Conservation (phyloP, 2,329 filamentous ascomycete genomes). For the Cladosporium sphaerospermum region DNA sequence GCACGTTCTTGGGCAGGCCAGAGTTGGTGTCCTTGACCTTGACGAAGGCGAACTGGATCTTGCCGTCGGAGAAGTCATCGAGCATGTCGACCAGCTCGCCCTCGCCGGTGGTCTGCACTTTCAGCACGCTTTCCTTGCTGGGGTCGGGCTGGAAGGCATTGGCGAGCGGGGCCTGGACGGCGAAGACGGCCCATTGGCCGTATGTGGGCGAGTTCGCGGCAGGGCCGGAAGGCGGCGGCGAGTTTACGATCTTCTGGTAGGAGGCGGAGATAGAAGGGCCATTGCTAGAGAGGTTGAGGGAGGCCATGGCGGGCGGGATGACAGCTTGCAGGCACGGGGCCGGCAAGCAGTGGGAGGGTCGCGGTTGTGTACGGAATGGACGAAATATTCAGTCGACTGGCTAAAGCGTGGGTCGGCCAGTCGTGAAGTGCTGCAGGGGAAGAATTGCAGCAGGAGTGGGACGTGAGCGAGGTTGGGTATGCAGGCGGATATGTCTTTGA, state of each 20-base stretch:
- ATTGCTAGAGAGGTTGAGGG: conserved; percentile 52
- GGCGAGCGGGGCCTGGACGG: conserved; percentile 82
- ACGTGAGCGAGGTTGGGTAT: too few species aligned
- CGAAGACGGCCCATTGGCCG: conserved; percentile 89
- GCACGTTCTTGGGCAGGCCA: conserved; percentile 77
- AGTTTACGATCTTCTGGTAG: conserved; percentile 62
- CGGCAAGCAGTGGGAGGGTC: not conserved
- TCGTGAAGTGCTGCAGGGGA: not conserved
- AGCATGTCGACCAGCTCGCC: conserved; percentile 84
- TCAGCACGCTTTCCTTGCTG: conserved; percentile 88
- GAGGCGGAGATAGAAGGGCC: conserved; percentile 48
- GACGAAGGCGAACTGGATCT: conserved; percentile 93
- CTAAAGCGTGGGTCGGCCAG: not conserved
- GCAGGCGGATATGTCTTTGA: too few species aligned
- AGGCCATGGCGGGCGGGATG: conserved; percentile 52
- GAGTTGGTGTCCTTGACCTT: conserved; percentile 96
- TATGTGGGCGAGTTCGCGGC: conserved; percentile 68
- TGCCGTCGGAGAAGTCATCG: conserved; percentile 94
- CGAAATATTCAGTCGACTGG: not conserved
- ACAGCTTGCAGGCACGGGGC: conserved; percentile 1
- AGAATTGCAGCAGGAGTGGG: too few species aligned
- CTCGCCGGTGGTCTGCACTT: conserved; percentile 89
- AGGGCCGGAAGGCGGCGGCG: conserved; percentile 49
- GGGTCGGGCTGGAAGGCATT: conserved; percentile 84
- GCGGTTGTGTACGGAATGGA: too few species aligned